These are phyloP conservation scores for Russula emetica DNA, from an alignment of 768 basidiomycete genomes.

Conservation along the genomic window DNA sequence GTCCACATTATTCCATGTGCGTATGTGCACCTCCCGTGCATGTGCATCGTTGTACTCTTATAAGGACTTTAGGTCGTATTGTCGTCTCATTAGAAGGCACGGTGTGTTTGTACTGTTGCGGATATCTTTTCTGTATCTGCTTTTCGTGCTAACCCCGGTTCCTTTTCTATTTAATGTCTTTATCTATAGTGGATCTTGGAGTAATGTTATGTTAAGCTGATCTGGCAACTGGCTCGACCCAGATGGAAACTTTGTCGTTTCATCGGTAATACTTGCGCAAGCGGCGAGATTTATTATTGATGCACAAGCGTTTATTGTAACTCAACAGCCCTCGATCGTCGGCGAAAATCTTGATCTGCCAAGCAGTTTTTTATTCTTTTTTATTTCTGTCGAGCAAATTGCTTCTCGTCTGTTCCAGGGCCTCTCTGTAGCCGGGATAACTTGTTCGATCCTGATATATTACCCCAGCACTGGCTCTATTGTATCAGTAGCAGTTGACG, in stretches of 20 bases:
- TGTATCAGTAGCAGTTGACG: no score
- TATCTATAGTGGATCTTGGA: not conserved
- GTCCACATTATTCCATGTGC: not conserved
- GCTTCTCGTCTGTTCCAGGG: no score
- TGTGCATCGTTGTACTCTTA: slow-evolving; percentile 14
- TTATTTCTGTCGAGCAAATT: no score
- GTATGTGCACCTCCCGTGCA: not conserved
- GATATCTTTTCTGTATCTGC: slow-evolving; percentile 16
- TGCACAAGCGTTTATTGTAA: no score
- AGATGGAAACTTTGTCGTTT: not conserved
- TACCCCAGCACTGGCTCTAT: no score
- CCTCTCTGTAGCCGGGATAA: no score
- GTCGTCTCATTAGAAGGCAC: not conserved
- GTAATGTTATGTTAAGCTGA: not conserved
- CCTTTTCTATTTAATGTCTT: not conserved
- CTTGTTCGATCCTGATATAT: no score
- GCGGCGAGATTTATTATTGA: no score
- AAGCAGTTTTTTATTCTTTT: no score
- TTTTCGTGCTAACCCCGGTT: not conserved
- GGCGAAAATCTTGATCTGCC: no score
- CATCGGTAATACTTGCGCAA: not conserved
- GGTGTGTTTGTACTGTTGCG: not conserved
- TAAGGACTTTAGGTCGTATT: not conserved
- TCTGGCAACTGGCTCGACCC: not conserved
- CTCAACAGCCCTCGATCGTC: no score